A percentile compares a stretch with the other conserved stretches of the same genome.
Conservation (phyloP, 768 basidiomycete species). For the Psilocybe azurescens region DNA sequence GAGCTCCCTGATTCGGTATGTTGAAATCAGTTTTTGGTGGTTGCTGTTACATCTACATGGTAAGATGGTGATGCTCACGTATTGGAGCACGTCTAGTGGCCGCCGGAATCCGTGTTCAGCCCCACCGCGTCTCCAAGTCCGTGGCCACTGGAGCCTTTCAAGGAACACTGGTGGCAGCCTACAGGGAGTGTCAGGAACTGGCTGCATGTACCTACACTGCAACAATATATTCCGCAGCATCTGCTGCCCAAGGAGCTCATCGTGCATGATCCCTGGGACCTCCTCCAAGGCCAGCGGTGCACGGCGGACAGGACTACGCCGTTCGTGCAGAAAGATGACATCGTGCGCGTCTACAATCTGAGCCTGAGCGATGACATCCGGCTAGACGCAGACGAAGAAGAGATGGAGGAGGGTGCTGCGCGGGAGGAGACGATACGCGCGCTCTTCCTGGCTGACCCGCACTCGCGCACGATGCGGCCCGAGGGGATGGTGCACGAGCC, state of each 20-base stretch:
- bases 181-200: slow-evolving; percentile 5
- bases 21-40: background rate
- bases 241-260: slow-evolving; percentile 8
- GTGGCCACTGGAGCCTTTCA: slow-evolving; percentile 49
- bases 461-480: slow-evolving; percentile 15
- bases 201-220: slow-evolving; percentile 6
- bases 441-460: slow-evolving; percentile 14
- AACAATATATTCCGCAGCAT: slow-evolving; percentile 6
- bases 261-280: slow-evolving; percentile 10
- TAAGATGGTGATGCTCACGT: background rate
- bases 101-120: slow-evolving; percentile 32
- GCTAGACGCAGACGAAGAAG: slow-evolving; percentile 3
- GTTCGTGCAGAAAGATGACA: slow-evolving; percentile 13
- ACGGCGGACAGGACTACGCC: background rate
- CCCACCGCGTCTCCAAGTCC: slow-evolving; percentile 41
- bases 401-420: background rate
- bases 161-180: slow-evolving; percentile 14
- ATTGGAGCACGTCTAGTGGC: slow-evolving; percentile 6
- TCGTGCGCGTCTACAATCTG: slow-evolving; percentile 10
- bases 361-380: background rate
- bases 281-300: background rate
- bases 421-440: background rate
- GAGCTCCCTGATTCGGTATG: slow-evolving; percentile 6
- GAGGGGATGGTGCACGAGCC: slow-evolving; percentile 11
- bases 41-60: background rate